Base-by-base conservation (phyloP, 345 rosid genomes). In the Kernera saxatilis region DNA sequence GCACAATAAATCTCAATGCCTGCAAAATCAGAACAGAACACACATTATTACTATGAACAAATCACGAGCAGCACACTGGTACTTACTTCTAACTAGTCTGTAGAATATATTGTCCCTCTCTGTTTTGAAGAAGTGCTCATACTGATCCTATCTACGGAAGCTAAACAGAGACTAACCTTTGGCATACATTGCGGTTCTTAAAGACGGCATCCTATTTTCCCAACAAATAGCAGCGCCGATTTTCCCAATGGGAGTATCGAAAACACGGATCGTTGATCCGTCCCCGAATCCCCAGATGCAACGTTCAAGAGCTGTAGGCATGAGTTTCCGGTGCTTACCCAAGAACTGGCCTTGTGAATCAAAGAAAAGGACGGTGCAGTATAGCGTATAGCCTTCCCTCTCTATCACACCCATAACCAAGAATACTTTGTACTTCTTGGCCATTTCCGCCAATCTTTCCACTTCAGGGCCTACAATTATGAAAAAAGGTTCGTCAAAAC, bases 251-350 rank as follows among this genome's bases (percentile, higher is more conserved):
- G 93, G 86, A 19, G 96, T 87, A 33, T 89, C 90, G 32, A 89
- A 83, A 55, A 93, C 95, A 5, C 95, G 93, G 57, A 93, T 86
- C 3, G 93, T 93, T 1, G 94, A 93, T 41, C 97, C 97, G 78
- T 93, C 98, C 32, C 97, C 96, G 19, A 91, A 91, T 19, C 98
- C 98, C 98, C 97, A 93, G 18, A 93, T 84, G 22, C 90, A 81
- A 45, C 93, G 96, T 81, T 93, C 98, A 25, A 89, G 70, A 45
- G 87, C 92, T 0, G 96, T 93, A 52, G 97, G 98, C 97, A 91
- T 89, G 77, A 91, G 43, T 78, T 93, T 93, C 14, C 98, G 64
- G 45, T 93, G 98, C 86, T 93, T 93, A 40, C 93, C 96, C 36
- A 93, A 83, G 84, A 83, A 91, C 74, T 32, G 84, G 54, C 97